A percentile compares a stretch with the other conserved stretches of the same genome.
phyloP scores from a whole-genome alignment of 2,329 filamentous ascomycete species.

The Alternaria atra region DNA sequence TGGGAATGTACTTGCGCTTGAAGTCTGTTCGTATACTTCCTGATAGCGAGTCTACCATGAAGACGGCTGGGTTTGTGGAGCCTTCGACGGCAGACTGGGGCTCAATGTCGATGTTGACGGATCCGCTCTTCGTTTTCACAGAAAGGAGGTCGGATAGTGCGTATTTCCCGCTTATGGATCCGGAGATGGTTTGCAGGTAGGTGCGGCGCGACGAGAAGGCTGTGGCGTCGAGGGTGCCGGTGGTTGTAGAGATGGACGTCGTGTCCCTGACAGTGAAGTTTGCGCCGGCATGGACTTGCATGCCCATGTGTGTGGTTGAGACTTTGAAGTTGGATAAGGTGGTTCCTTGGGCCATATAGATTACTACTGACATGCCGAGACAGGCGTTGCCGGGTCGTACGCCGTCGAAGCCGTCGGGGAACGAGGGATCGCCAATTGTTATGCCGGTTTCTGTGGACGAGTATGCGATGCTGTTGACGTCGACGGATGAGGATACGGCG shows the following conservation, averaged over 20 bases:
- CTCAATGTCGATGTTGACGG: conserved; percentile 52
- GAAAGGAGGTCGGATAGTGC: conserved; percentile 53
- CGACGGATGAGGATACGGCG: conserved; percentile 47
- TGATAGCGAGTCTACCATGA: conserved; percentile 46
- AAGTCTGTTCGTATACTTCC: conserved; percentile 52
- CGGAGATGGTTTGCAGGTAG: conserved; percentile 51
- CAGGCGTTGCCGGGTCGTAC: conserved; percentile 40
- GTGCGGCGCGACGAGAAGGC: conserved; percentile 51
- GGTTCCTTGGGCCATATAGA: conserved; percentile 49
- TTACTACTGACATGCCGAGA: conserved; percentile 49
- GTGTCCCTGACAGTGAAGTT: conserved; percentile 44
- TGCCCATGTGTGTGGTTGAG: conserved; percentile 49
- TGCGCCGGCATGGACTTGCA: conserved; percentile 47
- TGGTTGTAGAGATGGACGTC: conserved; percentile 46
- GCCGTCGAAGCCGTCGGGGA: conserved; percentile 36
- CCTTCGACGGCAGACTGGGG: conserved; percentile 46
- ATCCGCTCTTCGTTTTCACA: conserved; percentile 53
- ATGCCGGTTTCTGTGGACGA: conserved; percentile 31
- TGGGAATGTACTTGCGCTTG: conserved; percentile 47
- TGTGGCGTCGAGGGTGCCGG: conserved; percentile 46
- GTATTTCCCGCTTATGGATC: conserved; percentile 54
- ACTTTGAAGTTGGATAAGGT: conserved; percentile 48
- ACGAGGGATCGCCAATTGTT: conserved; percentile 38
- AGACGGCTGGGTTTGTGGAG: conserved; percentile 46
- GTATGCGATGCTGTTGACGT: conserved; percentile 43